Conservation (phyloP, 495 filamentous ascomycete genomes). For the Penicillium atrosanguineum region DNA sequence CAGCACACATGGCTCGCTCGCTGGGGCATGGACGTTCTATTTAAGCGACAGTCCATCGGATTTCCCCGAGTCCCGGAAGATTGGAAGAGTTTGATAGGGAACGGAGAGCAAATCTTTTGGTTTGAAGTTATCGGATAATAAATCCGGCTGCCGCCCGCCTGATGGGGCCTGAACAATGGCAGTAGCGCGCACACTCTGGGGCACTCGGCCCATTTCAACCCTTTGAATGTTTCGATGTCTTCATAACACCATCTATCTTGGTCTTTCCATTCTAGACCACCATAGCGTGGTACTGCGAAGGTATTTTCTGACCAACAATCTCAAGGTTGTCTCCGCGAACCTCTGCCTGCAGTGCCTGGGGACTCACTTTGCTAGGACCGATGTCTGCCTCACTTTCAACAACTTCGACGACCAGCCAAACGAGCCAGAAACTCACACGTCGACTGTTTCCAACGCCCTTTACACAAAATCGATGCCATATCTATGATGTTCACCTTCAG, state of each 20-base stretch:
- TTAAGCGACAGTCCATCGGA: not conserved
- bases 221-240: not conserved
- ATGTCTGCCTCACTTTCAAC: not conserved
- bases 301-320: not conserved
- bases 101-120: not conserved
- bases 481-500: not conserved
- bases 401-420: not conserved
- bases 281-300: not conserved
- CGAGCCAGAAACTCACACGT: not conserved
- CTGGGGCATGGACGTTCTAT: not conserved
- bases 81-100: too few species aligned
- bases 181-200: not conserved
- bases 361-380: not conserved
- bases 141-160: not conserved
- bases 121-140: not conserved
- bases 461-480: not conserved
- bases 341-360: not conserved
- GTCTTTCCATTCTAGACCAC: not conserved
- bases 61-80: not conserved
- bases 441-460: not conserved
- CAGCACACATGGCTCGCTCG: not conserved
- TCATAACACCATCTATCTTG: not conserved
- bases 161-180: not conserved
- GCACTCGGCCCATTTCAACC: not conserved
- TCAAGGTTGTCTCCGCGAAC: not conserved